Conservation (phyloP, 768 basidiomycete genomes). For the Trametes coccinea region DNA sequence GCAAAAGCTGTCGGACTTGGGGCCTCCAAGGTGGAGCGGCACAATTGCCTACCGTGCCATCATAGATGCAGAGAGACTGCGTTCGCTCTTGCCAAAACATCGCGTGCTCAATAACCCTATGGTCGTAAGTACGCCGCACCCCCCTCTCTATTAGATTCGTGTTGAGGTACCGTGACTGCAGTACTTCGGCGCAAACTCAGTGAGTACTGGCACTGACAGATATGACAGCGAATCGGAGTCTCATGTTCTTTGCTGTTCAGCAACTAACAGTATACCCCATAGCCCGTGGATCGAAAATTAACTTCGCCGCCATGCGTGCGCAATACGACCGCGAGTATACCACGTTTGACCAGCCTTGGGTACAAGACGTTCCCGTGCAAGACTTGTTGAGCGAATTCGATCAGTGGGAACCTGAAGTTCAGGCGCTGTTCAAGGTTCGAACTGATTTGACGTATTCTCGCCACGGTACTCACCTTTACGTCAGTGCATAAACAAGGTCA, state of each 20-base stretch:
- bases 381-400: conserved; percentile 49
- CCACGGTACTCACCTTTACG: not conserved
- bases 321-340: conserved; percentile 55
- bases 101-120: conserved; percentile 25
- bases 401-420: conserved; percentile 61
- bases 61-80: conserved; percentile 43
- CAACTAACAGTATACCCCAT: conserved; percentile 65
- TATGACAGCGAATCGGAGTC: conserved; percentile 36
- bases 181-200: conserved; percentile 52
- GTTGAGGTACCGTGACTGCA: conserved; percentile 28
- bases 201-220: conserved; percentile 28
- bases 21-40: conserved; percentile 61
- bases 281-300: conserved; percentile 55
- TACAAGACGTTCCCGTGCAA: conserved; percentile 42
- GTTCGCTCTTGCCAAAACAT: conserved; percentile 18
- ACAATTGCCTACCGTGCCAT: conserved; percentile 57
- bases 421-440: conserved; percentile 52
- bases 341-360: conserved; percentile 52
- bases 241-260: conserved; percentile 34
- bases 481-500: conserved; percentile 50
- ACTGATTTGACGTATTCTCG: not conserved
- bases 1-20: conserved; percentile 38
- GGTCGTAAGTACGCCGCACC: conserved; percentile 18
- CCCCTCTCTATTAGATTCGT: not conserved
- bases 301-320: conserved; percentile 59